Base-by-base conservation (phyloP, 352 stramenopile genomes). In the Pythium aristosporum region DNA sequence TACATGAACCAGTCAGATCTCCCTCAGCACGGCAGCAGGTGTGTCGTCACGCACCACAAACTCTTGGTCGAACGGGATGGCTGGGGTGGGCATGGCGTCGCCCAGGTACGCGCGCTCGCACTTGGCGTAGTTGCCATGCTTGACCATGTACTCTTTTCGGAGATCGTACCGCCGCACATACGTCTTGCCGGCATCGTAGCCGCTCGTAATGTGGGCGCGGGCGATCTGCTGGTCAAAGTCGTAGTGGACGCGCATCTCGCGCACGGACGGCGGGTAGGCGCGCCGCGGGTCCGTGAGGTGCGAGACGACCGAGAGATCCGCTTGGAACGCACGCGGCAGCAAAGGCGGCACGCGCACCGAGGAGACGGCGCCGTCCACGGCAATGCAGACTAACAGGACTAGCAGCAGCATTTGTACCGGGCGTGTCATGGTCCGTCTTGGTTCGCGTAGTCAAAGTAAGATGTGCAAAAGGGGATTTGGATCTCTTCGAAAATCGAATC, bases 91-190 rank as follows among this genome's bases (percentile, higher is more conserved):
- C 82, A 91, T 91, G 15, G 71, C 53, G 15, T 89, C 75, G n/a
- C 75, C 82, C 34, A 91, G 64, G 44, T 89, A 89, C 13, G 80
- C 82, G 43, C 82, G 78, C 69, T 91, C 80, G 59, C 82, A 91
- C 59, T 83, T 89, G 48, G 67, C 65, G 63, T 85, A 89, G 60
- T 80, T 61, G 36, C 79, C 80, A 44, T 70, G 73, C 69, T 87
- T 89, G 65, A 88, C 80, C 80, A 88, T 88, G 64, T 88, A 91
- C 70, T 91, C 82, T 54, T 71, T 67, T 55, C 85, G 85, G 66
- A 82, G 66, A 52, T 89, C 82, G 59, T 91, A 91, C 23, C 80
- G 82, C 2, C 80, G 78, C 56, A 91, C 76, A 57, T 77, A 91
- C 25, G 77, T 86, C 52, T 88, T 91, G 61, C 77, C 79, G 41